phyloP scores from a whole-genome alignment of 2,329 filamentous ascomycete species.

The Phialophora expanda region DNA sequence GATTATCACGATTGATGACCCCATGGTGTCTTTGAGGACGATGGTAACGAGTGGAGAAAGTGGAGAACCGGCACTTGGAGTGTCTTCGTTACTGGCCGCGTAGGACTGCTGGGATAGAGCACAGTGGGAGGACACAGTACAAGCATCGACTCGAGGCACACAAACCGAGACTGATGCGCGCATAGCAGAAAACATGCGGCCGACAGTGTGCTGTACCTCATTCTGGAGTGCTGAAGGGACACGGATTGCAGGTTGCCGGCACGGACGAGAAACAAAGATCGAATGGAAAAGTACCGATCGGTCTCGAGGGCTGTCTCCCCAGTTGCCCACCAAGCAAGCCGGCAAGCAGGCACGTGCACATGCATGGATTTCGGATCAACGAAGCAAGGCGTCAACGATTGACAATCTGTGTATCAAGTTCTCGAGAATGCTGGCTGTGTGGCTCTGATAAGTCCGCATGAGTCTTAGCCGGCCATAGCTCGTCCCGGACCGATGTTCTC shows the following conservation, averaged over 20 bases:
- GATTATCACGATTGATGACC: neutral
- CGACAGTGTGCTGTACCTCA: no score
- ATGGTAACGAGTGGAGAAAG: neutral
- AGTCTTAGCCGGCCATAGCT: slow-evolving; percentile 41
- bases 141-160: neutral
- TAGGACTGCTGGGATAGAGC: neutral
- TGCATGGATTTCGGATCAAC: neutral
- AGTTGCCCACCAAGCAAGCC: neutral
- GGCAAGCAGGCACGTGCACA: neutral
- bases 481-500: slow-evolving; percentile 42
- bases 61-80: slow-evolving; percentile 4
- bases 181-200: no score
- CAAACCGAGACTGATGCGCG: no score
- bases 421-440: slow-evolving; percentile 28
- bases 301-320: neutral
- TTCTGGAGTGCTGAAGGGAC: no score
- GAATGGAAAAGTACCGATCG: no score
- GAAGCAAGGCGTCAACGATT: slow-evolving; percentile 24
- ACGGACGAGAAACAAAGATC: neutral
- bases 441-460: slow-evolving; percentile 40
- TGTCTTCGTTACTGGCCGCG: neutral
- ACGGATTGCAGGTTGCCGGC: no score
- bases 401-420: slow-evolving; percentile 33
- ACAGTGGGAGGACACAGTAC: no score
- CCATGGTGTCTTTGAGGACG: neutral